Percentiles rank a stretch among this genome's conserved stretches.
These are phyloP conservation scores for Hylodesmum podocarpum DNA, from an alignment of 306 rosid genomes.

Conservation along the genomic window DNA sequence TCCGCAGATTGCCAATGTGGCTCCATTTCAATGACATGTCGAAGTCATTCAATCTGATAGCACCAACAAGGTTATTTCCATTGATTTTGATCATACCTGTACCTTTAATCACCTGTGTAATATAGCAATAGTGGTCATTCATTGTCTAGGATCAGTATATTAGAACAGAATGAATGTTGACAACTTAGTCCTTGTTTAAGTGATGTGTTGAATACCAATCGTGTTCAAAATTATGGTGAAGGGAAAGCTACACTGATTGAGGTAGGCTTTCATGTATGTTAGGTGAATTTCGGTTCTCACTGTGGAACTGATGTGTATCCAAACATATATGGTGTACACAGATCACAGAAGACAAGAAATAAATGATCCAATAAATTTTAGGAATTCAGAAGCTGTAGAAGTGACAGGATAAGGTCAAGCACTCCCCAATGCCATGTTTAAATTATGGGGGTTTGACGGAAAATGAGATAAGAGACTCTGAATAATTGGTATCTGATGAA, in stretches of 20 bases:
- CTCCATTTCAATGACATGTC: conserved; percentile 88
- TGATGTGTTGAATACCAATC: too few relatives aligned
- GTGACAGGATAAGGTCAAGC: background rate
- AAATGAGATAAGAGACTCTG: background rate
- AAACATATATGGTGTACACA: background rate
- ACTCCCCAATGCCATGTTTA: background rate
- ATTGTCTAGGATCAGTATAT: background rate
- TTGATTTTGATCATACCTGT: conserved; percentile 57
- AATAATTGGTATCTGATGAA: background rate
- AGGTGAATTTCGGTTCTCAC: too few relatives aligned
- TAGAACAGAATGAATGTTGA: too few relatives aligned
- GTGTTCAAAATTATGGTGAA: too few relatives aligned
- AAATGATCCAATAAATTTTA: background rate
- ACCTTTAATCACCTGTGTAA: conserved; percentile 57
- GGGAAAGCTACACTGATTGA: too few relatives aligned
- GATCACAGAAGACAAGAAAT: background rate
- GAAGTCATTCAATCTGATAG: conserved; percentile 56
- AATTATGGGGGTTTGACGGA: background rate
- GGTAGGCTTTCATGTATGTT: too few relatives aligned
- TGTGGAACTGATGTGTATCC: too few relatives aligned
- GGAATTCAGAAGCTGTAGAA: background rate
- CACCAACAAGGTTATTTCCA: conserved; percentile 77
- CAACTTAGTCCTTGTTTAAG: too few relatives aligned
- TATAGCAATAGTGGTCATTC: background rate
- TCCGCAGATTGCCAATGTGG: conserved; percentile 69